These are phyloP conservation scores for Biscogniauxia marginata DNA, from an alignment of 2,329 filamentous ascomycete species.

Conservation along the genomic window DNA sequence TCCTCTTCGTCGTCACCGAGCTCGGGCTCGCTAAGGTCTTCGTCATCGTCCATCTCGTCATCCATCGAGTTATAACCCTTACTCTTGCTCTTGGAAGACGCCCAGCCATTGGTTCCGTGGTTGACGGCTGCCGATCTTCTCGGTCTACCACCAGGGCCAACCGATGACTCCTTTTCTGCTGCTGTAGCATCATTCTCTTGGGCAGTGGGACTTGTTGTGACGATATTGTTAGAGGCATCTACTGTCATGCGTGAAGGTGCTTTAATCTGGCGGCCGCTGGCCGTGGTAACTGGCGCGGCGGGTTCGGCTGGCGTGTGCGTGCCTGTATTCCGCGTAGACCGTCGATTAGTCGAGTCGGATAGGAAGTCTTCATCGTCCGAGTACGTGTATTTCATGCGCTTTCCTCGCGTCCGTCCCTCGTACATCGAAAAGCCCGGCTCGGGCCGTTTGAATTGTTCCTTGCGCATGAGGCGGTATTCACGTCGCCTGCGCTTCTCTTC, in stretches of 20 bases:
- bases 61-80: slow-evolving; percentile 54
- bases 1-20: slow-evolving; percentile 72
- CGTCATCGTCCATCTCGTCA: slow-evolving; percentile 62
- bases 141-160: slow-evolving; percentile 48
- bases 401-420: slow-evolving; percentile 92
- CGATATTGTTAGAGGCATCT: slow-evolving; percentile 49
- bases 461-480: slow-evolving; percentile 84
- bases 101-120: slow-evolving; percentile 51
- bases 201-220: slow-evolving; percentile 39
- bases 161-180: slow-evolving; percentile 39
- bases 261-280: slow-evolving; percentile 82
- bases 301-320: slow-evolving; percentile 71
- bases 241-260: slow-evolving; percentile 66
- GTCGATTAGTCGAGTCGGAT: slow-evolving; percentile 62
- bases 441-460: slow-evolving; percentile 82
- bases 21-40: slow-evolving; percentile 70
- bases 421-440: slow-evolving; percentile 91
- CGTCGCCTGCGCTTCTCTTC: slow-evolving; percentile 95
- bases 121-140: slow-evolving; percentile 50
- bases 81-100: slow-evolving; percentile 37
- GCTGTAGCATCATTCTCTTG: slow-evolving; percentile 30
- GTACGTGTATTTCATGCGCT: slow-evolving; percentile 94
- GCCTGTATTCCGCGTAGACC: slow-evolving; percentile 72
- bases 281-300: slow-evolving; percentile 64
- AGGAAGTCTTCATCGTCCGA: slow-evolving; percentile 79